Percentiles rank a stretch among this genome's conserved stretches.
phyloP scores from a whole-genome alignment of 441 rosid genomes.

The Erodium trifolium region DNA sequence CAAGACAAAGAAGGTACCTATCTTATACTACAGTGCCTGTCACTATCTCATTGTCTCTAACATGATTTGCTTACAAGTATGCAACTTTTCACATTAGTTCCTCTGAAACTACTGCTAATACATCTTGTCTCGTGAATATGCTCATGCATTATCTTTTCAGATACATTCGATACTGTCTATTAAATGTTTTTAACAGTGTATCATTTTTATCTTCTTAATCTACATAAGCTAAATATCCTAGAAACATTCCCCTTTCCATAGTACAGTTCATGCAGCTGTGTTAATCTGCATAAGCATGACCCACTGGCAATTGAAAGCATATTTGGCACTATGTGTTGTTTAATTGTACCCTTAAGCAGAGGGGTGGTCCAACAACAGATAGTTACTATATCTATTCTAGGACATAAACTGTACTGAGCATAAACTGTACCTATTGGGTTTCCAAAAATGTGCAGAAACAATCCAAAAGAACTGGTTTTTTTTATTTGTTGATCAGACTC shows the following conservation, averaged over 20 bases:
- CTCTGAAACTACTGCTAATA: not conserved
- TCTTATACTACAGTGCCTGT: not conserved
- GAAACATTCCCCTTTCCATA: not conserved
- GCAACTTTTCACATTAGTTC: not conserved
- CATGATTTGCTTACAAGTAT: constrained; percentile 5
- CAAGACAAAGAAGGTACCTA: not conserved
- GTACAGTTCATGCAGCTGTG: not conserved
- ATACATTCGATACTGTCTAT: too few relatives aligned
- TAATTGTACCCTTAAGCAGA: not conserved
- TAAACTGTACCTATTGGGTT: not conserved
- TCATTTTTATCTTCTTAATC: too few relatives aligned
- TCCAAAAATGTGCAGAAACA: constrained; percentile 5
- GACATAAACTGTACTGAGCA: not conserved
- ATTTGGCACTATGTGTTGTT: not conserved
- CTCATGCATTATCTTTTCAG: too few relatives aligned
- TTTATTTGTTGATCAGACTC: not conserved
- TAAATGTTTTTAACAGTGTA: too few relatives aligned
- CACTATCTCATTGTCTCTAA: too few relatives aligned
- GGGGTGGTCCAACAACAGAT: constrained; percentile 4
- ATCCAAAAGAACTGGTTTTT: not conserved
- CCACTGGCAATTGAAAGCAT: not conserved
- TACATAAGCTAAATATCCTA: too few relatives aligned
- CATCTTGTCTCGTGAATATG: too few relatives aligned
- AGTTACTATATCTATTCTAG: not conserved
- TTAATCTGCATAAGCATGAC: not conserved